These are phyloP conservation scores for Lolium rigidum DNA, from an alignment of 176 grass and related monocot genomes.

Conservation along the genomic window DNA sequence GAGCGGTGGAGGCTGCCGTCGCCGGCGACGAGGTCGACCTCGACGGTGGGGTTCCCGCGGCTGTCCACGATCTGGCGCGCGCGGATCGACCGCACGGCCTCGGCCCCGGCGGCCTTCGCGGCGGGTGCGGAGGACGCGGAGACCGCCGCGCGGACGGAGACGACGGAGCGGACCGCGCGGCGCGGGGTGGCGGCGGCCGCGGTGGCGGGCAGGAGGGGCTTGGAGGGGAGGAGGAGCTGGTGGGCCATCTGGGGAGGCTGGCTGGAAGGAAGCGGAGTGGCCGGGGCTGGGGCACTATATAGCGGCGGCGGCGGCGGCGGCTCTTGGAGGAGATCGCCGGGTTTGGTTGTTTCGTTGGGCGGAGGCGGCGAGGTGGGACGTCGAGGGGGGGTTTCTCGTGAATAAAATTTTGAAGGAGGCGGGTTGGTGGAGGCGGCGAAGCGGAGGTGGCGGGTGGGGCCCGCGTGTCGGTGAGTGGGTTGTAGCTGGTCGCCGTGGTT, in stretches of 20 bases:
- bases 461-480: constrained; percentile 14
- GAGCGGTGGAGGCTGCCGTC: constrained; percentile 72
- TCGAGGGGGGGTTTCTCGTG: constrained; percentile 22
- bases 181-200: background rate
- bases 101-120: constrained; percentile 30
- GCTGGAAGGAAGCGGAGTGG: background rate
- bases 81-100: constrained; percentile 69
- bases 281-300: background rate
- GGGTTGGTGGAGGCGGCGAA: constrained; percentile 30
- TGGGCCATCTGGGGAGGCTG: constrained; percentile 37
- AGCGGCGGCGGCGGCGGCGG: constrained; percentile 43
- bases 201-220: constrained; percentile 41
- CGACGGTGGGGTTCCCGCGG: constrained; percentile 93
- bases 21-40: constrained; percentile 88
- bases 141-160: constrained; percentile 58
- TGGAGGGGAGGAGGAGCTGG: constrained; percentile 52
- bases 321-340: constrained; percentile 30
- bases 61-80: constrained; percentile 99
- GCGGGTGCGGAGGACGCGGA: constrained; percentile 31
- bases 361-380: constrained; percentile 41
- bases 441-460: background rate
- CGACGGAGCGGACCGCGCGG: background rate
- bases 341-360: constrained; percentile 28
- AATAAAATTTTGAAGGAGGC: constrained; percentile 41
- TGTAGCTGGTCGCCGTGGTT: background rate